Evolutionary conservation across 306 rosid genomes (phyloP).

Genomic region (Gillenia trifoliata): DNA sequence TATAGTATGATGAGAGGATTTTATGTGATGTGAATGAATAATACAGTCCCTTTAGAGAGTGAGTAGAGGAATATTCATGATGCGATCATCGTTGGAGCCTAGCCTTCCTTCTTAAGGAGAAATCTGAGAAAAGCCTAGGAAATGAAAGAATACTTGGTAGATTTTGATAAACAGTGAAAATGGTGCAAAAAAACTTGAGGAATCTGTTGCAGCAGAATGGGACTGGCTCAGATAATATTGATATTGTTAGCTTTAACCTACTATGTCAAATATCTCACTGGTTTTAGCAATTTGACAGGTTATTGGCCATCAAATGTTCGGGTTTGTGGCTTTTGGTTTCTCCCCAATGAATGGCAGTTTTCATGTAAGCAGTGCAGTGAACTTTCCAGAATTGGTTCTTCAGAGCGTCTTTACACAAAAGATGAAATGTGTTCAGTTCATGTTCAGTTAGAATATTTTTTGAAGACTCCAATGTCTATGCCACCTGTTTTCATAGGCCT

Average conservation of each 20-base stretch:
- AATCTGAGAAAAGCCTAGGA: not conserved
- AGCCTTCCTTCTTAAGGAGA: not conserved
- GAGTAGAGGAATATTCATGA: not conserved
- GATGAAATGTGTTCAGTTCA: conserved; percentile 50
- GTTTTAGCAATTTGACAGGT: conserved; percentile 36
- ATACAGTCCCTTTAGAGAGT: not conserved
- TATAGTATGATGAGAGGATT: not conserved
- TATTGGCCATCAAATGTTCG: conserved; percentile 69
- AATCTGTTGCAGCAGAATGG: not conserved
- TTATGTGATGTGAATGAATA: not conserved
- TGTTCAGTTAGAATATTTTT: conserved; percentile 46
- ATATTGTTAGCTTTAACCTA: not conserved
- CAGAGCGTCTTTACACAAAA: conserved; percentile 26
- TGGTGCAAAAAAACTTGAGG: not conserved
- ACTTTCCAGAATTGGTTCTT: conserved; percentile 30
- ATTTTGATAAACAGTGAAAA: not conserved
- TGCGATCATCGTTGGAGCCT: not conserved
- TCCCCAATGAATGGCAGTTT: conserved; percentile 71
- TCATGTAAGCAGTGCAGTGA: conserved; percentile 64
- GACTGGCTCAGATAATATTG: not conserved
- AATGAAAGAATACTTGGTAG: not conserved
- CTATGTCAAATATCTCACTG: not conserved
- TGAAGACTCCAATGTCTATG: conserved; percentile 17
- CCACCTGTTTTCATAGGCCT: conserved; percentile 69
- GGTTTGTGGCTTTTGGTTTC: conserved; percentile 84